Evolutionary conservation across 2,329 filamentous ascomycete species (phyloP), one percentile per base, ranked within the genome.

Genomic region (Trichoderma citrinoviride): DNA sequence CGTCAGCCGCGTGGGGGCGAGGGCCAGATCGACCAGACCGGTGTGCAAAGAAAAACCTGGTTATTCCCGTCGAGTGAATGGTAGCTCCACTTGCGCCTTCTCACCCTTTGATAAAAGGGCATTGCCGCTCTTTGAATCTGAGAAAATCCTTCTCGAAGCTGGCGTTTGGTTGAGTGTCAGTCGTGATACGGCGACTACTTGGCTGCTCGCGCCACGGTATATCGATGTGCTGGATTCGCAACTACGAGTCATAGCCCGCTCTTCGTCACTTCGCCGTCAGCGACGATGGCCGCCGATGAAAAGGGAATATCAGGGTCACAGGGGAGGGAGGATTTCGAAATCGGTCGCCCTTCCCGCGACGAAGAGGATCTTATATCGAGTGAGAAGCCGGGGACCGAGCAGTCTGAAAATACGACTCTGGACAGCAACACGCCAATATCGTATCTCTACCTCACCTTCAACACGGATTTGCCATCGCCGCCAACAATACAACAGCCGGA

Each of bases 361-460:
- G 54, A 41, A 43, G 21, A 21, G 37, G 46, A 58, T 8, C 2
- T 23, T 2, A 33, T 23, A 15, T 25, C 54, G 27, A 37, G 14
- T 23, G 66, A 68, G 23, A 67, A 68, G 23, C 21, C 27, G 2
- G 21, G 23, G 19, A 40, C 37, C 2, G 41, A 27, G 12, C 44
- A n/a, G 33, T 44, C 17, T 7, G 41, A 43, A 23, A 6, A 49
- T 14, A 62, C 46, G 37, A 58, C 17, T 0, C 33, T 71, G 1
- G 64, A 70, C 43, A 64, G 37, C 10, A 55, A 64, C 43, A 72
- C 68, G 8, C 70, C 73, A 23, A 78, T 82, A 64, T 73, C 73
- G 10, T 73, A 76, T 58, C 70, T 77, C 3, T 81, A 82, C 67
- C 72, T 83, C 6, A 76, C 77, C 17, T 80, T 81, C 65, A 70